phyloP scores from a whole-genome alignment of 805 yeast genomes.

The Pichia occidentalis region DNA sequence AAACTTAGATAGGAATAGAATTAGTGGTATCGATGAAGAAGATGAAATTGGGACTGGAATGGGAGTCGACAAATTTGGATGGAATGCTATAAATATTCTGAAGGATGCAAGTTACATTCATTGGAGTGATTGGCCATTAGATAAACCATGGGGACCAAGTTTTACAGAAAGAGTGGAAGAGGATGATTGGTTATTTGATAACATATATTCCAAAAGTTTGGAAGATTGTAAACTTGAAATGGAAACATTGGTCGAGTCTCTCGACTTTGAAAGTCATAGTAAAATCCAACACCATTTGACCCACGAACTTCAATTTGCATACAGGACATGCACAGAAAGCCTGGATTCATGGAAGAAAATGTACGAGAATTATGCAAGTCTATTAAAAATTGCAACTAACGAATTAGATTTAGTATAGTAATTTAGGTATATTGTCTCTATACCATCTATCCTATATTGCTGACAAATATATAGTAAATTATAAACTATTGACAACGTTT shows the following conservation, averaged over 20 bases:
- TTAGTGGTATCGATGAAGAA: too few species aligned
- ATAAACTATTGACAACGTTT: conserved; percentile 11
- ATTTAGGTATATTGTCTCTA: not conserved
- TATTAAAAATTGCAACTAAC: conserved; percentile 1
- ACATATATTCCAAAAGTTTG: conserved; percentile 13
- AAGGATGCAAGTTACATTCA: conserved; percentile 41
- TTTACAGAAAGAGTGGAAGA: conserved; percentile 8
- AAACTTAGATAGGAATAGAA: conserved; percentile 4
- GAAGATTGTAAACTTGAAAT: conserved; percentile 6
- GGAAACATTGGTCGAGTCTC: not conserved
- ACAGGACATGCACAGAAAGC: conserved; percentile 14
- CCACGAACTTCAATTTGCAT: conserved; percentile 27
- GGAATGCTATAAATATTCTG: conserved; percentile 30
- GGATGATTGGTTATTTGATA: conserved; percentile 8
- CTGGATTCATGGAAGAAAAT: conserved; percentile 13
- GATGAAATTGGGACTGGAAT: conserved; percentile 11
- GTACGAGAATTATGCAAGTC: conserved; percentile 12
- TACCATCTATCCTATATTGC: not conserved
- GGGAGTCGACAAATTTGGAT: conserved; percentile 22
- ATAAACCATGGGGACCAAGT: conserved; percentile 53
- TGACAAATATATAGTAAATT: too few species aligned
- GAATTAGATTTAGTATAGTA: not conserved
- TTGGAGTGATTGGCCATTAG: conserved; percentile 59
- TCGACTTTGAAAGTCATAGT: not conserved
- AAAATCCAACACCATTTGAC: conserved; percentile 12